Evolutionary conservation across 148 eudicot genomes (phyloP).

Genomic region (Vaccinium darrowii): DNA sequence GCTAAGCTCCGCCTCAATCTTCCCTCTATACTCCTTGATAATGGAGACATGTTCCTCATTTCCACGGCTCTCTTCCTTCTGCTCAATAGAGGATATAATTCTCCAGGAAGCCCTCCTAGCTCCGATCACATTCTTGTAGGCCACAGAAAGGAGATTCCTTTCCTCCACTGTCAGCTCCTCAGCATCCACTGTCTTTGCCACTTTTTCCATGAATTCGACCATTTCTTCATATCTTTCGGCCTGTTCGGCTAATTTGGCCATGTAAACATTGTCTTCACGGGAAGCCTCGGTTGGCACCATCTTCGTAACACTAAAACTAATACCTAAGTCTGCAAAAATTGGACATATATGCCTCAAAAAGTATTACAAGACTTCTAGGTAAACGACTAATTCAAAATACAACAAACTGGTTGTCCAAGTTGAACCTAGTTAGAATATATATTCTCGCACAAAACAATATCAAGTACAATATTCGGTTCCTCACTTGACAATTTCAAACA

Average conservation of each 20-base stretch:
- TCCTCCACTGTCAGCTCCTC: constrained; percentile 80
- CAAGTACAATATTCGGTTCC: neutral
- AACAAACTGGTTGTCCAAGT: neutral
- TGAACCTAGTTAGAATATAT: neutral
- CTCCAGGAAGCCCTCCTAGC: constrained; percentile 93
- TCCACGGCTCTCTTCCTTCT: constrained; percentile 81
- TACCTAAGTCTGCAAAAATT: constrained; percentile 14
- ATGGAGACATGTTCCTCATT: constrained; percentile 68
- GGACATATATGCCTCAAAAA: neutral
- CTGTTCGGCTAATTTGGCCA: constrained; percentile 87
- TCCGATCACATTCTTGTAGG: constrained; percentile 84
- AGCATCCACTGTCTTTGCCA: constrained; percentile 53
- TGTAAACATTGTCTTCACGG: constrained; percentile 71
- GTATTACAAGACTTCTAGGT: neutral
- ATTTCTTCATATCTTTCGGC: constrained; percentile 88
- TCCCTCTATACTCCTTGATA: constrained; percentile 71
- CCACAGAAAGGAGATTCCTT: constrained; percentile 74
- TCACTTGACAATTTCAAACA: neutral
- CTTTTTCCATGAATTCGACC: constrained; percentile 81
- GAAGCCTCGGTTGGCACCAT: constrained; percentile 47
- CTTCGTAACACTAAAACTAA: constrained; percentile 10
- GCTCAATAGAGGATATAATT: constrained; percentile 82
- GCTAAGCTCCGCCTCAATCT: constrained; percentile 72
- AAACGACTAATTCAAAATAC: neutral
- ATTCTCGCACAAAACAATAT: too few species aligned